Conservation (phyloP, 1,284 basidiomycete species). For the Austropuccinia psidii region DNA sequence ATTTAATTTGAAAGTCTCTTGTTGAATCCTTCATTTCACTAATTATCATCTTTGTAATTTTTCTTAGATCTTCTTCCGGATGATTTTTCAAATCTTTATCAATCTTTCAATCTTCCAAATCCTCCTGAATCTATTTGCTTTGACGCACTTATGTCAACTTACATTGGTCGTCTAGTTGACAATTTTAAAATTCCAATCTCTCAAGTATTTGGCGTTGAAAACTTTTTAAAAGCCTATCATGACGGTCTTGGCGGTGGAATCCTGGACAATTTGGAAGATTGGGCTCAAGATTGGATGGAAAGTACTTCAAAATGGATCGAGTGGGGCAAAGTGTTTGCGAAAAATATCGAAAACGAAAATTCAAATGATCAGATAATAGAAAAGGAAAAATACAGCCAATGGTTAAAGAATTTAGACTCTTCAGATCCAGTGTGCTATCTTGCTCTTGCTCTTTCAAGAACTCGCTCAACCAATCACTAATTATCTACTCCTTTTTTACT, state of each 20-base stretch:
- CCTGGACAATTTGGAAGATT: background rate
- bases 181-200: background rate
- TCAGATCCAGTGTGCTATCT: constrained; percentile 5
- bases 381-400: background rate
- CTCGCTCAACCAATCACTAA: background rate
- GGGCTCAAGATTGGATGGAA: constrained; percentile 14
- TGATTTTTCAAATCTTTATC: background rate
- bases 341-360: background rate
- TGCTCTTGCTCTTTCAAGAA: background rate
- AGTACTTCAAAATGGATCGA: background rate
- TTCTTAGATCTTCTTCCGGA: background rate
- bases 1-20: background rate
- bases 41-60: background rate
- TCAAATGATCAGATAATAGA: background rate
- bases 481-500: background rate
- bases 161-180: constrained; percentile 7
- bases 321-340: background rate
- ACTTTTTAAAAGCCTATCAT: background rate
- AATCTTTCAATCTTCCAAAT: background rate
- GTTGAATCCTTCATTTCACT: background rate
- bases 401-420: background rate
- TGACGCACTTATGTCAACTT: constrained; percentile 9
- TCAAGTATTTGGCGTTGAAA: background rate
- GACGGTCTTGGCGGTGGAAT: background rate
- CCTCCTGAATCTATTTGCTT: constrained; percentile 6